These are phyloP conservation scores for Termitomyces sp. DNA, from an alignment of 768 basidiomycete species.

Conservation along the genomic window DNA sequence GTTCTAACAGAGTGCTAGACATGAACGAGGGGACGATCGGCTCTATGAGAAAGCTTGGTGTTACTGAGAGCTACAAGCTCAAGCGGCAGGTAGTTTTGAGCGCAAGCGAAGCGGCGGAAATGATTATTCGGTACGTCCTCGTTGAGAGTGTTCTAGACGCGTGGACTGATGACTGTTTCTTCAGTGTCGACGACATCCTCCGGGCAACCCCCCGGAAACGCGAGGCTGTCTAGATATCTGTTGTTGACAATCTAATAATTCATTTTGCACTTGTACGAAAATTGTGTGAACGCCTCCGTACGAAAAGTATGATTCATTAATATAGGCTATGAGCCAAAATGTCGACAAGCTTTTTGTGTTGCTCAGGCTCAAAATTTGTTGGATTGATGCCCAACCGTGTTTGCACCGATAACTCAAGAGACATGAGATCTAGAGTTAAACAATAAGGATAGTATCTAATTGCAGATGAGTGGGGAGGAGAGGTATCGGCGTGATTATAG, in stretches of 20 bases:
- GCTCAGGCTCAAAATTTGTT: background rate
- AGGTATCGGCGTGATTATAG: conserved; percentile 6
- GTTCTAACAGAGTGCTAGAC: conserved; percentile 42
- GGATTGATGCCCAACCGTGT: background rate
- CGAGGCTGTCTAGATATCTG: conserved; percentile 58
- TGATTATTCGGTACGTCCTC: conserved; percentile 83
- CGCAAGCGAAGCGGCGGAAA: conserved; percentile 95
- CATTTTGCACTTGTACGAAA: background rate
- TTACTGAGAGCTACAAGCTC: conserved; percentile 97
- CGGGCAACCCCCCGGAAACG: conserved; percentile 81
- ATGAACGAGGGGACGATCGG: conserved; percentile 85
- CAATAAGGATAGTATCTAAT: conserved; percentile 12
- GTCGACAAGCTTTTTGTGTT: too few relatives aligned
- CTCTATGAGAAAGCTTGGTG: conserved; percentile 83
- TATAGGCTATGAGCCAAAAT: too few relatives aligned
- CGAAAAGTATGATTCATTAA: too few relatives aligned
- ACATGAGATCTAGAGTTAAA: background rate
- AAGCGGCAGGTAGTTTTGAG: conserved; percentile 94
- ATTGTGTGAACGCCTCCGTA: too few relatives aligned
- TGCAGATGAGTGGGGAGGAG: conserved; percentile 5
- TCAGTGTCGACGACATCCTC: conserved; percentile 89
- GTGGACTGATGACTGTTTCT: background rate
- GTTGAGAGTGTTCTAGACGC: background rate
- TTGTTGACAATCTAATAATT: background rate
- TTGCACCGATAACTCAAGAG: background rate